Conservation (phyloP, 345 rosid species). For the Sonneratia caseolaris region DNA sequence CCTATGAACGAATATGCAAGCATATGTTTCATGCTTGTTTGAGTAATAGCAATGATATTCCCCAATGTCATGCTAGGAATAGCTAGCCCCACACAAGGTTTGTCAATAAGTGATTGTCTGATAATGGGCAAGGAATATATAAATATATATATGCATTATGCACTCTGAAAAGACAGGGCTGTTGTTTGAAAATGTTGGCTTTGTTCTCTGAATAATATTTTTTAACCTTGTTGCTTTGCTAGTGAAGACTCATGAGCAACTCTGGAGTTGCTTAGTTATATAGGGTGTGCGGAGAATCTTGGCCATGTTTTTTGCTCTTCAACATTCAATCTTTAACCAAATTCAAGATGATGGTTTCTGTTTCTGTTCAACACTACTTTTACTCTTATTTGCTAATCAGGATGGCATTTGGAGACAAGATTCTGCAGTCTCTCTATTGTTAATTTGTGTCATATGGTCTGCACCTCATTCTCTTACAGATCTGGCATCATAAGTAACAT, state of each 20-base stretch:
- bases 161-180: neutral
- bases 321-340: neutral
- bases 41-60: slow-evolving; percentile 5
- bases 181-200: neutral
- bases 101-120: too few species aligned
- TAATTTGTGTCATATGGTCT: neutral
- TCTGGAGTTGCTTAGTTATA: neutral
- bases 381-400: too few species aligned
- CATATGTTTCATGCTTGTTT: neutral
- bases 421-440: neutral
- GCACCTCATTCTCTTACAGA: neutral
- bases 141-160: too few species aligned
- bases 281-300: neutral
- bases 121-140: too few species aligned
- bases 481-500: neutral
- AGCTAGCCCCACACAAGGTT: too few species aligned
- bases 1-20: neutral
- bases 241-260: neutral
- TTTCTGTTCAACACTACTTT: neutral
- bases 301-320: neutral
- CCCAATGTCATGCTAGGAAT: slow-evolving; percentile 4
- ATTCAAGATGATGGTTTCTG: neutral
- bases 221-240: neutral
- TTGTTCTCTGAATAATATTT: neutral
- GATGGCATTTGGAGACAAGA: too few species aligned